phyloP scores from a whole-genome alignment of 768 basidiomycete species.

The Mrakia blollopis region DNA sequence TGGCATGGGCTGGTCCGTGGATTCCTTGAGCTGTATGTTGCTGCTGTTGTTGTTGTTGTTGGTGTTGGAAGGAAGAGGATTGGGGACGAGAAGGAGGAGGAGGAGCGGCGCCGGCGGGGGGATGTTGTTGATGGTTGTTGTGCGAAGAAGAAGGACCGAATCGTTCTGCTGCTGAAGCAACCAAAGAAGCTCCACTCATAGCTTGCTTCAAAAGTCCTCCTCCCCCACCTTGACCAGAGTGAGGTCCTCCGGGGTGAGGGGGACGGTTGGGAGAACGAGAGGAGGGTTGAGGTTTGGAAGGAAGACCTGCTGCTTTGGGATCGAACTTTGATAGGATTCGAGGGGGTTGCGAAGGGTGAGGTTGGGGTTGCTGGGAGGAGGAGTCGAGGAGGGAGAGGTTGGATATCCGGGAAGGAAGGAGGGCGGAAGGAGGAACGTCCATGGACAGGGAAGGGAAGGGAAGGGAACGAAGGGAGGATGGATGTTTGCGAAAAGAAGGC shows the following conservation, averaged over 20 bases:
- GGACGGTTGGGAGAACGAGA: background rate
- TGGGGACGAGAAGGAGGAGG: background rate
- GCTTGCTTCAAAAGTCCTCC: background rate
- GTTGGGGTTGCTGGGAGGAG: background rate
- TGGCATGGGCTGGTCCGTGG: constrained; percentile 45
- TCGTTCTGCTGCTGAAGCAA: background rate
- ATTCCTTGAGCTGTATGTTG: constrained; percentile 44
- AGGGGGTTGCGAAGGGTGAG: background rate
- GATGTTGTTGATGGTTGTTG: background rate
- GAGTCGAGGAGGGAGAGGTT: constrained; percentile 6
- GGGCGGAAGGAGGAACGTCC: background rate
- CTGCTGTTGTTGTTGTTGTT: background rate
- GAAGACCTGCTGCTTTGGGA: background rate
- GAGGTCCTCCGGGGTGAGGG: too few relatives aligned
- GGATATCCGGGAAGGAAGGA: constrained; percentile 9
- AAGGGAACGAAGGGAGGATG: background rate
- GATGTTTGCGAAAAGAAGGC: background rate
- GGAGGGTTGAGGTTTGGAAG: constrained; percentile 6
- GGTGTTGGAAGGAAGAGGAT: constrained; percentile 1
- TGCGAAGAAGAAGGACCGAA: background rate
- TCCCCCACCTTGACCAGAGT: too few relatives aligned
- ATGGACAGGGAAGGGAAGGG: background rate
- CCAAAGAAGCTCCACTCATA: background rate
- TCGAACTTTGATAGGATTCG: constrained; percentile 1
- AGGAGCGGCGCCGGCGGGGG: background rate